Evolutionary conservation across 2,329 filamentous ascomycete genomes (phyloP), one percentile per base, ranked within the genome.

Genomic region (Penicillium sp.): DNA sequence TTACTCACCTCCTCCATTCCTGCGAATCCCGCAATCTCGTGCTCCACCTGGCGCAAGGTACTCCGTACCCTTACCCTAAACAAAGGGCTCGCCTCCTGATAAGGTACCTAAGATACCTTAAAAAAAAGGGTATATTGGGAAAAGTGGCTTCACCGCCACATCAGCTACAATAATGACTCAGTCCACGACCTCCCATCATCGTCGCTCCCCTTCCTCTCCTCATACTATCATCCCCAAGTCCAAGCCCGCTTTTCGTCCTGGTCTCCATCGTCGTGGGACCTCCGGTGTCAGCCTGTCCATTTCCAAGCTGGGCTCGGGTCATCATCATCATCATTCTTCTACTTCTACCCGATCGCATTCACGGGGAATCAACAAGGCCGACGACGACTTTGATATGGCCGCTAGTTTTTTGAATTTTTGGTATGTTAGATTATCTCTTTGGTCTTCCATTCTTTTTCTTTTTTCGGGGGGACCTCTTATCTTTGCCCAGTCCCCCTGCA

Each of bases 391-490:
- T 61, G 77, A 78, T 56, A 81, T 81, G 79, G 75, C 78, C 8
- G 72, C 79, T 49, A 79, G 77, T 65, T 81, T 81, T 53, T 67
- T 81, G 49, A 80, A 81, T 62, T 81, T 77, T 68, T 81, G 79
- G 79, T 81, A 77, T 67, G 78, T 73, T 28, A 51, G 37, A 37
- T 3, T 4, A 0, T 9, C 56, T 38, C 50, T 30, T 58, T 38
- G 30, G 12, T 19, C 8, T 47, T 47, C 13, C 26, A 24, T 37
- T 22, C 26, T 56, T 8, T 26, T 49, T 19, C 5, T 5, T 26
- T 49, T 28, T 30, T 45, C 19, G 6, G 33, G 35, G 35, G 35
- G 35, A 7, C 58, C 58, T 65, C 59, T 65, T 66, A 68, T 70
- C 57, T 70, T 58, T 69, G 59, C 38, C 53, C 53, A 30, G 37